phyloP scores from a whole-genome alignment of 164 flowering plant genomes.

The Pachysandra terminalis region DNA sequence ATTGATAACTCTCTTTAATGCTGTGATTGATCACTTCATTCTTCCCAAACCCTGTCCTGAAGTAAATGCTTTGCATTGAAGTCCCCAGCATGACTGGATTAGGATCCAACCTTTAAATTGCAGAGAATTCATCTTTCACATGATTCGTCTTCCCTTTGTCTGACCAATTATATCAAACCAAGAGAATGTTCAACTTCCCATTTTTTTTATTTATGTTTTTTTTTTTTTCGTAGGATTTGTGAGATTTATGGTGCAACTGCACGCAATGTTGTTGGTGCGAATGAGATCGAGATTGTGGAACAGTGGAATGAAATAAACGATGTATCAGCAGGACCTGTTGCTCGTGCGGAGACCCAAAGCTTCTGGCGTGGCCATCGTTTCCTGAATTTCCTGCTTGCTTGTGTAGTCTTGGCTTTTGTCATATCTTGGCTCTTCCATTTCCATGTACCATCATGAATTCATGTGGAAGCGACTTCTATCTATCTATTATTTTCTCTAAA shows the following conservation, averaged over 20 bases:
- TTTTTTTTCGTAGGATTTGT: neutral
- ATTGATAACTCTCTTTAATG: neutral
- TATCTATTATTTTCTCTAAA: neutral
- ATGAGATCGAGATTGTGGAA: constrained; percentile 45
- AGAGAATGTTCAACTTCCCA: neutral
- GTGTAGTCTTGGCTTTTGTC: no score
- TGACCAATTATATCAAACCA: neutral
- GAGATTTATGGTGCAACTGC: no score
- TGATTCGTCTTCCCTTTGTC: neutral
- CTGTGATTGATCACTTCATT: neutral
- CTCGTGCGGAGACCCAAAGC: constrained; percentile 42
- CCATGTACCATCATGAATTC: constrained; percentile 58
- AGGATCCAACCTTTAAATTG: neutral
- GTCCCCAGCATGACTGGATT: neutral
- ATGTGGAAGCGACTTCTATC: neutral
- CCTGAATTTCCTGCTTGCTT: no score
- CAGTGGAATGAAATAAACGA: constrained; percentile 39
- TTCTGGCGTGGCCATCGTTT: constrained; percentile 85
- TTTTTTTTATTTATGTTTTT: neutral
- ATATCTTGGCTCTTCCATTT: no score
- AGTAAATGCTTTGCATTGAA: no score
- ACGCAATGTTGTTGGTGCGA: constrained; percentile 62
- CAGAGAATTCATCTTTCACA: neutral
- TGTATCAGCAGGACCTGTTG: constrained; percentile 20
- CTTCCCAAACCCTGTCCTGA: neutral